Conservation (phyloP, 1,139 yeast species). For the Taphrina flavorubra region DNA sequence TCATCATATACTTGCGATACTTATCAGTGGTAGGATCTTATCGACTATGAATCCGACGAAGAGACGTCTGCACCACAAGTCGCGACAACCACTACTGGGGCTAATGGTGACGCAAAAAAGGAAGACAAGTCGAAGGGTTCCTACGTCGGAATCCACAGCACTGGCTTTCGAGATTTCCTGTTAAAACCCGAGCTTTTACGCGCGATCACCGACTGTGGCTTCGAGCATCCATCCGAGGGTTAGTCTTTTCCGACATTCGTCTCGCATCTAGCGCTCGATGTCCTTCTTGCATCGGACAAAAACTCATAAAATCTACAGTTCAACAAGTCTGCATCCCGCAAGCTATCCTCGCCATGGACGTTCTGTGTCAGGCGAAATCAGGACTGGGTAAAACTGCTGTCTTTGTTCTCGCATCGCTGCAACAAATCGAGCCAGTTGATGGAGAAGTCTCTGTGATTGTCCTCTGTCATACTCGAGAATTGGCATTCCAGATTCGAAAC, state of each 20-base stretch:
- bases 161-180: slow-evolving; percentile 96
- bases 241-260: slow-evolving; percentile 27
- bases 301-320: slow-evolving; percentile 57
- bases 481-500: slow-evolving; percentile 97
- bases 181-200: slow-evolving; percentile 94
- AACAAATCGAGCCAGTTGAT: slow-evolving; percentile 95
- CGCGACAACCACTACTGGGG: slow-evolving; percentile 49
- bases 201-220: slow-evolving; percentile 99
- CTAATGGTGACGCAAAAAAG: slow-evolving; percentile 54
- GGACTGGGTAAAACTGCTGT: slow-evolving; percentile 99
- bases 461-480: slow-evolving; percentile 96
- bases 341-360: slow-evolving; percentile 97
- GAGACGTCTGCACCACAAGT: slow-evolving; percentile 58
- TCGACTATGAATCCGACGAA: slow-evolving; percentile 46
- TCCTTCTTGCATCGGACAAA: slow-evolving; percentile 7
- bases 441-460: slow-evolving; percentile 96
- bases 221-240: slow-evolving; percentile 97
- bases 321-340: slow-evolving; percentile 99
- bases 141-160: slow-evolving; percentile 96
- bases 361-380: slow-evolving; percentile 97
- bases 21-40: slow-evolving; percentile 67
- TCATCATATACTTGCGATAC: background rate
- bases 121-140: slow-evolving; percentile 88
- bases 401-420: slow-evolving; percentile 91
- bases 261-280: slow-evolving; percentile 23